Evolutionary conservation across 805 yeast genomes (phyloP), one percentile per base, ranked within the genome.

Genomic region (Metschnikowia orientalis): DNA sequence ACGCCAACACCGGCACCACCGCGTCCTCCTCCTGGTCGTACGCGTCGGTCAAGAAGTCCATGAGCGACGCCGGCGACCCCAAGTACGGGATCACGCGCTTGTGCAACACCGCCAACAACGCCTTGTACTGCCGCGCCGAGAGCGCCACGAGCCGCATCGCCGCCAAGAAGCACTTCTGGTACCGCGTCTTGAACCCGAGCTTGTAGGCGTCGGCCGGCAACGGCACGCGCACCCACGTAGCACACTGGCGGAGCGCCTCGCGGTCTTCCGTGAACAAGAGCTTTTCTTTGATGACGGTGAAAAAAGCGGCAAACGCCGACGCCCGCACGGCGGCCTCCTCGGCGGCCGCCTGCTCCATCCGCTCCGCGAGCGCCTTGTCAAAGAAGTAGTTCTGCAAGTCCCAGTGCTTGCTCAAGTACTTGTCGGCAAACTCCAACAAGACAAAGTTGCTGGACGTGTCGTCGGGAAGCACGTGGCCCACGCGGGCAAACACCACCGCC

Each of bases 1-100:
- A 69, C 2, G 97, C 81, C 33, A 92, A 61, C 26, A 90, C 75
- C 11, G 89, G 81, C 9, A 81, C 65, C 5, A 81, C 69, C 10
- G 52, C 53, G 42, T 65, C 71, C 17, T 59, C 62, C 21, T 48
- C 51, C 27, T 54, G 50, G 44, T 83, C 71, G 53, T 87, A 89
- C 3, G 94, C 80, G 40, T 85, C 95, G 1, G 96, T 87, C 39
- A 90, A 66, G 54, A 90, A 92, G 62, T 90, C 98, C 96, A 92
- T 89, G 28, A 92, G 62, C 40, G 74, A 69, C 26, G 85, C 82
- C 5, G 97, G 95, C 44, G 78, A 79, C 27, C 74, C 70, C 70
- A 87, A 73, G 51, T 71, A 74, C 23, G 97, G 96, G 22, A 90
- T 80, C 25, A 92, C 71, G 41, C 94, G 66, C 53, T 86, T 87